Conservation (phyloP, 2,329 filamentous ascomycete genomes). For the Beauveria sp. region DNA sequence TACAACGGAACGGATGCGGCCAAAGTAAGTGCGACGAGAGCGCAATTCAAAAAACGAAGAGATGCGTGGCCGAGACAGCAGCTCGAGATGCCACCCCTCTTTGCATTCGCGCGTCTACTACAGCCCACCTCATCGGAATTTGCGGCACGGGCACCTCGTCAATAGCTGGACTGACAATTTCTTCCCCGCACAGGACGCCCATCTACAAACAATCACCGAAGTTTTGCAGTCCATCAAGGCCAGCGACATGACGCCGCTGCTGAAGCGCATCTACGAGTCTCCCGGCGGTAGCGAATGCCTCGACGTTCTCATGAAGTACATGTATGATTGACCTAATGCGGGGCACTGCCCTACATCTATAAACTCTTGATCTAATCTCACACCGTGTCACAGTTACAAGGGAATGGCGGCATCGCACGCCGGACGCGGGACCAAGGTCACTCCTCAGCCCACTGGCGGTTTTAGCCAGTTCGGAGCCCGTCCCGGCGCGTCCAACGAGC, state of each 20-base stretch:
- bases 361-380: background rate
- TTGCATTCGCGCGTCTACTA: too few species aligned
- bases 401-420: constrained; percentile 56
- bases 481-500: constrained; percentile 49
- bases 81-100: background rate
- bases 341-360: too few species aligned
- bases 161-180: background rate
- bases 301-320: constrained; percentile 95
- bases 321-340: constrained; percentile 50
- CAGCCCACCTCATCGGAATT: background rate
- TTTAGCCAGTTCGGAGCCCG: constrained; percentile 71
- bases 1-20: constrained; percentile 54
- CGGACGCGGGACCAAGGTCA: constrained; percentile 28
- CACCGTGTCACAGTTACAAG: constrained; percentile 62
- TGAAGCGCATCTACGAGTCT: constrained; percentile 71
- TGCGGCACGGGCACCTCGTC: background rate
- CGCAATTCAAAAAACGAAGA: background rate
- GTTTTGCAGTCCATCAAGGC: constrained; percentile 95
- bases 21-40: constrained; percentile 37
- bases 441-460: constrained; percentile 70
- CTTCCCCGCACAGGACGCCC: constrained; percentile 56
- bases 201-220: constrained; percentile 82
- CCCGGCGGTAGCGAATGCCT: constrained; percentile 76
- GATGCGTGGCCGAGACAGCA: background rate
- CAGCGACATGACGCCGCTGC: constrained; percentile 85